Percentiles rank a stretch among this genome's conserved stretches.
These are phyloP conservation scores for Talaromyces sp. DNA, from an alignment of 2,329 filamentous ascomycete genomes.

Conservation along the genomic window DNA sequence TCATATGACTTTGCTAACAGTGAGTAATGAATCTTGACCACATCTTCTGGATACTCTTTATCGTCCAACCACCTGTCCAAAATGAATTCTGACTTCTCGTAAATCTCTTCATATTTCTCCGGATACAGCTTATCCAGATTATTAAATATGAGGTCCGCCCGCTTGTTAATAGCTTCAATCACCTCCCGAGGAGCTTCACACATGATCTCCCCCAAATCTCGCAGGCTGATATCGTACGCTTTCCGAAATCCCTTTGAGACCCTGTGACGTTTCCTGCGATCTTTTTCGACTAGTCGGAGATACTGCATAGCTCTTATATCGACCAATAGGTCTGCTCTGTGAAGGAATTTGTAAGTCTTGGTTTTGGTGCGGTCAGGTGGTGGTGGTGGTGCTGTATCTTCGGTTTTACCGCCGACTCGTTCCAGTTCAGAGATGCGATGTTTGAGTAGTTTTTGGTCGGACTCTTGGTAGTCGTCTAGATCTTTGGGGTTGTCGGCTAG, in stretches of 20 bases:
- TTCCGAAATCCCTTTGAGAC: neutral
- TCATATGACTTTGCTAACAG: no score
- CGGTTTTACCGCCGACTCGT: neutral
- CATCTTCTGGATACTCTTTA: neutral
- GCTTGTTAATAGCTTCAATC: neutral
- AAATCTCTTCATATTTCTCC: no score
- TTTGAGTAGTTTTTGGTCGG: neutral
- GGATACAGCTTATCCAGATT: neutral
- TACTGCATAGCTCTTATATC: neutral
- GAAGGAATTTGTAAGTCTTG: neutral
- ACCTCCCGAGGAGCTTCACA: neutral
- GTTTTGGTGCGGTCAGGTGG: neutral
- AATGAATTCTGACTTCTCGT: neutral
- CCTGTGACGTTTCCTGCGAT: neutral
- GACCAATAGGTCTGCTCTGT: neutral
- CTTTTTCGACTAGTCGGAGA: neutral
- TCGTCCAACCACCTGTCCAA: neutral
- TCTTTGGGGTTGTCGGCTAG: neutral
- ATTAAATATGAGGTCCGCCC: neutral
- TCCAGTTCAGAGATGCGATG: neutral
- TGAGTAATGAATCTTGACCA: neutral
- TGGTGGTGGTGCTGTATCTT: no score
- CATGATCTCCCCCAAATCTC: neutral
- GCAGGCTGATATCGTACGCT: neutral
- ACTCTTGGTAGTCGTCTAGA: neutral